Conservation (phyloP, 768 basidiomycete species). For the Panellus pusillus region DNA sequence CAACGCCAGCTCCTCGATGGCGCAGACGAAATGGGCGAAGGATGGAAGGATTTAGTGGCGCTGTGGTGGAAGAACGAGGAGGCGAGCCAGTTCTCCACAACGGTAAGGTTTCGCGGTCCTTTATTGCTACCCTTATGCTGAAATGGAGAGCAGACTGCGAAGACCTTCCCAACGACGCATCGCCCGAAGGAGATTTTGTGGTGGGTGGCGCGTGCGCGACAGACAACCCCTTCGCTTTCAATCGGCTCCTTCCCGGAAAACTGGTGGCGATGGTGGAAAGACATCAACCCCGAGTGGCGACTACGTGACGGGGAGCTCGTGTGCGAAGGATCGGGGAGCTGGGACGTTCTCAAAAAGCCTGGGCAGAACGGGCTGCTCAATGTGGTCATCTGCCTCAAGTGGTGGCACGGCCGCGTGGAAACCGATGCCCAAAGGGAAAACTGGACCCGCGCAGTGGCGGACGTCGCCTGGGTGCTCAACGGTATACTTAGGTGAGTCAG, state of each 20-base stretch:
- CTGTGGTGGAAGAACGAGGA: slow-evolving; percentile 2
- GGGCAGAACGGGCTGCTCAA: slow-evolving; percentile 3
- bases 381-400: slow-evolving; percentile 1
- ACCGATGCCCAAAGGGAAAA: neutral
- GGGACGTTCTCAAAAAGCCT: neutral
- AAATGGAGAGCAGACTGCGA: neutral
- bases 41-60: neutral
- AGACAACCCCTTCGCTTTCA: neutral
- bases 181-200: neutral
- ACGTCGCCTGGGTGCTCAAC: neutral
- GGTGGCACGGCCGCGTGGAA: neutral
- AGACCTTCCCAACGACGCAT: neutral
- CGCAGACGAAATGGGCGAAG: neutral
- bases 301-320: neutral
- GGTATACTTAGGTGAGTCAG: neutral
- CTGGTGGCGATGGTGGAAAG: slow-evolving; percentile 4
- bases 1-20: neutral
- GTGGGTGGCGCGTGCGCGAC: neutral
- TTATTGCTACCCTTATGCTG: neutral
- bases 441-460: neutral
- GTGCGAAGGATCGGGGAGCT: neutral
- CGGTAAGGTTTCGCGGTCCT: neutral
- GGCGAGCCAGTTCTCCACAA: neutral
- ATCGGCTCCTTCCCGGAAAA: neutral
- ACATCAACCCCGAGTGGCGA: neutral